Evolutionary conservation across 1,139 yeast species (phyloP).

Genomic region (Debaryomyces fabryi): DNA sequence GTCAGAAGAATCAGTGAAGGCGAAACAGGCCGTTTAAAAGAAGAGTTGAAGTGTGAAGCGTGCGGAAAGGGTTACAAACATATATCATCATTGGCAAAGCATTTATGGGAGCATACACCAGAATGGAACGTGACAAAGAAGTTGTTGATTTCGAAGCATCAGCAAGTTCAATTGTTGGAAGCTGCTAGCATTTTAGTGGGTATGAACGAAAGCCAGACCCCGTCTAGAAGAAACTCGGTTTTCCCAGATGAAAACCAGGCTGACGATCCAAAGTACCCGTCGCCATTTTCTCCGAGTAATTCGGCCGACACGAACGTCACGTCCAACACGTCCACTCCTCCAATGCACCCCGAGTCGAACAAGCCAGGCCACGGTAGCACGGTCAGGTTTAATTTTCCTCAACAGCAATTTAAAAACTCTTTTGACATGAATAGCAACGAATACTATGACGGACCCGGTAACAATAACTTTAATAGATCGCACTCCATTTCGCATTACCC

Average conservation of each 20-base stretch:
- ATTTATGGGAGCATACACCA: slow-evolving; percentile 82
- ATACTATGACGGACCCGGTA: slow-evolving; percentile 6
- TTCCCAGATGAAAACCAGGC: slow-evolving; percentile 12
- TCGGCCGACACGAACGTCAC: slow-evolving; percentile 14
- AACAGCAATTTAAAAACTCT: slow-evolving; percentile 11
- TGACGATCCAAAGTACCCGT: slow-evolving; percentile 14
- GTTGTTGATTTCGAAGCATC: slow-evolving; percentile 81
- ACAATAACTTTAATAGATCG: slow-evolving; percentile 12
- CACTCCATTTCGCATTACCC: slow-evolving; percentile 19
- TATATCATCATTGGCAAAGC: slow-evolving; percentile 74
- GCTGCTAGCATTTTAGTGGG: slow-evolving; percentile 87
- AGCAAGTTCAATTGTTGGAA: slow-evolving; percentile 84
- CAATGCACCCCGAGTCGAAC: slow-evolving; percentile 9
- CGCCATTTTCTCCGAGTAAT: slow-evolving; percentile 16
- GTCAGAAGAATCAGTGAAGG: slow-evolving; percentile 85
- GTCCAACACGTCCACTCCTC: slow-evolving; percentile 14
- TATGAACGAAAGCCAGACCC: slow-evolving; percentile 57
- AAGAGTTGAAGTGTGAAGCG: slow-evolving; percentile 83
- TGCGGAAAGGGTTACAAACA: slow-evolving; percentile 92
- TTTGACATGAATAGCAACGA: slow-evolving; percentile 7
- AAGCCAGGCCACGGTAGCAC: not conserved
- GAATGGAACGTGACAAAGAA: slow-evolving; percentile 89
- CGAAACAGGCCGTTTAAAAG: slow-evolving; percentile 80
- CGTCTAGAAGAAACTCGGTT: slow-evolving; percentile 19
- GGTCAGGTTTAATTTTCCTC: slow-evolving; percentile 8